Evolutionary conservation across 257 asterid species (phyloP).

Genomic region (Anisodus tanguticus): DNA sequence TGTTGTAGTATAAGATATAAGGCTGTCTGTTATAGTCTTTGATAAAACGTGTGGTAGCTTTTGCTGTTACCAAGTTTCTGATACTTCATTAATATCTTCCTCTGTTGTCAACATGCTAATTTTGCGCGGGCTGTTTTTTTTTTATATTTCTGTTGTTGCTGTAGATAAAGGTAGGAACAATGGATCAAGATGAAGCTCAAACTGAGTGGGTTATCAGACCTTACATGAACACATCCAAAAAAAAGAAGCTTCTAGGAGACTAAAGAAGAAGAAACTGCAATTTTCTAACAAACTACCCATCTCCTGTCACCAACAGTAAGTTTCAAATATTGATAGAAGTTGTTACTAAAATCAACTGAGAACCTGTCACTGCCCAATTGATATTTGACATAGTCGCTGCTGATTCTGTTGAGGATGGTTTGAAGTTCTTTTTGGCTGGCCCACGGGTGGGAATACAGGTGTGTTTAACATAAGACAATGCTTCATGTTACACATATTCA

Average conservation of each 20-base stretch:
- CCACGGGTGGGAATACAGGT: too few species aligned
- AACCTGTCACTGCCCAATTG: neutral
- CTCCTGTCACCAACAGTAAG: neutral
- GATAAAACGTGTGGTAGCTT: neutral
- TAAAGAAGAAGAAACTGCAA: conserved; percentile 24
- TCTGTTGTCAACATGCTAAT: too few species aligned
- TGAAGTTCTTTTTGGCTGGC: neutral
- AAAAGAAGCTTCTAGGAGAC: conserved; percentile 55
- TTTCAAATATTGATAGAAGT: neutral
- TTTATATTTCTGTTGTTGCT: too few species aligned
- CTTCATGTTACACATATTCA: neutral
- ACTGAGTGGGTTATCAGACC: conserved; percentile 66
- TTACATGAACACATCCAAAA: conserved; percentile 63
- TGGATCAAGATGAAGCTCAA: conserved; percentile 84
- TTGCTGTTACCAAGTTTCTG: neutral
- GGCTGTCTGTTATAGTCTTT: too few species aligned
- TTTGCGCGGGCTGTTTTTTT: neutral
- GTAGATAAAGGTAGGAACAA: conserved; percentile 74
- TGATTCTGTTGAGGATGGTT: neutral
- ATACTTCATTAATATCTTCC: neutral
- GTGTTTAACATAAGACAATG: too few species aligned
- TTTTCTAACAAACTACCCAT: neutral
- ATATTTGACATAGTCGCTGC: neutral
- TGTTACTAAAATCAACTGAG: neutral
- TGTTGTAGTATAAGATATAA: too few species aligned